Conservation (phyloP, 306 rosid species). For the Trifolium repens region DNA sequence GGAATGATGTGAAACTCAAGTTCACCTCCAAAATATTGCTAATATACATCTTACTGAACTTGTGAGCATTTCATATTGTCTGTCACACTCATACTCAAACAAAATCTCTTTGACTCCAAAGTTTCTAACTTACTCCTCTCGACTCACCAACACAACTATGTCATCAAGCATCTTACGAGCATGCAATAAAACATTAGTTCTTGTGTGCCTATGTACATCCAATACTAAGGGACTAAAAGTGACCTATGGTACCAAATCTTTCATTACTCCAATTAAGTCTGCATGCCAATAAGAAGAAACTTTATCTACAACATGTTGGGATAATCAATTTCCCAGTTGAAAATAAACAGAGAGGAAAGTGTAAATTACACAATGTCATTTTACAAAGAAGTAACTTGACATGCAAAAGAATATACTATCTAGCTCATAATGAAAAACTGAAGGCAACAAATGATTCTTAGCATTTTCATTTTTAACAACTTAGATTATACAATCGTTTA, state of each 20-base stretch:
- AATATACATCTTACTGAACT: background rate
- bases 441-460: conserved; percentile 1
- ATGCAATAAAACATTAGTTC: background rate
- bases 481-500: background rate
- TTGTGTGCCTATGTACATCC: background rate
- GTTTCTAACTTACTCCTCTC: background rate
- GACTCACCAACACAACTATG: conserved; percentile 6
- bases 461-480: conserved; percentile 15
- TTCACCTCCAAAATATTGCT: conserved; percentile 2
- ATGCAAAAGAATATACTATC: background rate
- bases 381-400: background rate
- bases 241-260: conserved; percentile 5
- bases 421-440: background rate
- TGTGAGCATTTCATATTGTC: background rate
- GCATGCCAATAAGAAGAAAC: conserved; percentile 6
- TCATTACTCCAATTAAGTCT: background rate
- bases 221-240: background rate
- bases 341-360: background rate
- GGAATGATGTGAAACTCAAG: background rate
- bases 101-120: conserved; percentile 15
- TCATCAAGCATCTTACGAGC: background rate
- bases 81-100: background rate
- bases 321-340: background rate
- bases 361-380: background rate
- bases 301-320: background rate